phyloP scores from a whole-genome alignment of 345 rosid species.

The Citrus cavaleriei region DNA sequence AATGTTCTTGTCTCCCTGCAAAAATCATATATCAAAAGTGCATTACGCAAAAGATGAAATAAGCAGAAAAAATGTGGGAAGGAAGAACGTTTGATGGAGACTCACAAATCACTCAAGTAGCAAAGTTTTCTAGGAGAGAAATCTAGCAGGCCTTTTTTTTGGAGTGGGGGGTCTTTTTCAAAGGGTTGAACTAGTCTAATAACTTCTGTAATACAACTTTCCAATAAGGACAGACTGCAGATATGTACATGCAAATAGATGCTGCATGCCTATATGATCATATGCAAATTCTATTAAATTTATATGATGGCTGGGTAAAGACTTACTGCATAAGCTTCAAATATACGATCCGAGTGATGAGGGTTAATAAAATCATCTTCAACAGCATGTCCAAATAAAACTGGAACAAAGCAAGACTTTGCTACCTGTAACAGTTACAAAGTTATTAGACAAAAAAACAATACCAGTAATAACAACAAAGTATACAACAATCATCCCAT shows the following conservation, averaged over 20 bases:
- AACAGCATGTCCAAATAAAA: conserved; percentile 84
- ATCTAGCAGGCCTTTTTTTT: not conserved
- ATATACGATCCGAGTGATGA: conserved; percentile 85
- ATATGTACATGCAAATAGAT: conserved; percentile 7
- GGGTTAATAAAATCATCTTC: conserved; percentile 91
- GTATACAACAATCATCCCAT: conserved; percentile 3
- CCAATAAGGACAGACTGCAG: not conserved
- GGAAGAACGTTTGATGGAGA: not conserved
- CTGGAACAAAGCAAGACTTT: conserved; percentile 81
- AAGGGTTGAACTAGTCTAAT: not conserved
- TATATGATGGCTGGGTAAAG: conserved; percentile 3
- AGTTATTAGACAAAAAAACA: not conserved
- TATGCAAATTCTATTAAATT: not conserved
- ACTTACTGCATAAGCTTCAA: conserved; percentile 70
- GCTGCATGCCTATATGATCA: not conserved
- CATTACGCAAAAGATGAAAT: conserved; percentile 11
- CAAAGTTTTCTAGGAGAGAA: not conserved
- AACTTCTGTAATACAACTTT: not conserved
- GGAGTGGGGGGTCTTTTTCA: no score
- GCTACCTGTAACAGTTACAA: conserved; percentile 55
- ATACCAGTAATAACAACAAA: not conserved
- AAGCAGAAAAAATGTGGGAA: not conserved
- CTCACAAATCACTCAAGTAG: not conserved
- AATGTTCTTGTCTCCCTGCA: conserved; percentile 96
- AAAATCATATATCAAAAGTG: conserved; percentile 14